These are phyloP conservation scores for Knoxia roxburghii DNA, from an alignment of 257 asterid species.

Conservation along the genomic window DNA sequence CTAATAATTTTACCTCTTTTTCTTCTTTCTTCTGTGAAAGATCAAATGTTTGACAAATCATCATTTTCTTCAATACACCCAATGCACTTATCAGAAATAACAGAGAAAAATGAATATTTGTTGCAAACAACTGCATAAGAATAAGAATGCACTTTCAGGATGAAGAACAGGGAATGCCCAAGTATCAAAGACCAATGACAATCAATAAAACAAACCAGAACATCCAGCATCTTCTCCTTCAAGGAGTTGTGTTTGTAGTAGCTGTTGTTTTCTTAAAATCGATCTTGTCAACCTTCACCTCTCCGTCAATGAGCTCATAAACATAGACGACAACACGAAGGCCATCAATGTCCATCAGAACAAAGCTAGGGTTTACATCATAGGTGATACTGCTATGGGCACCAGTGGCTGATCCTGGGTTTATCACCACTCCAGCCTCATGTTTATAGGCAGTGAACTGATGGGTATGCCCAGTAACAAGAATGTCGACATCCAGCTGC, in stretches of 20 bases:
- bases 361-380: slow-evolving; percentile 95
- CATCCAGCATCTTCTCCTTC: slow-evolving; percentile 2
- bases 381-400: slow-evolving; percentile 95
- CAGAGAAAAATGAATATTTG: background rate
- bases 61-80: background rate
- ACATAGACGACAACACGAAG: slow-evolving; percentile 93
- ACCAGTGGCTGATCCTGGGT: slow-evolving; percentile 97
- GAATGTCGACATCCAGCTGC: slow-evolving; percentile 93
- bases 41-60: background rate
- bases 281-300: slow-evolving; percentile 96
- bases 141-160: no score
- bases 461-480: slow-evolving; percentile 92
- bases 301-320: slow-evolving; percentile 93
- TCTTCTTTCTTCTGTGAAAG: no score
- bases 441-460: slow-evolving; percentile 96
- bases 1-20: no score
- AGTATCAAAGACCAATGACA: no score
- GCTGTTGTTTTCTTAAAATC: slow-evolving; percentile 91
- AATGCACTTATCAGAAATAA: background rate
- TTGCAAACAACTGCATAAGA: background rate
- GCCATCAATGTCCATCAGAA: slow-evolving; percentile 95
- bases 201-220: background rate
- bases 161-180: background rate
- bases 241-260: slow-evolving; percentile 10
- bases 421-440: slow-evolving; percentile 95